Evolutionary conservation across 2,329 filamentous ascomycete species (phyloP).

Genomic region (Geoglossum cookeanum): DNA sequence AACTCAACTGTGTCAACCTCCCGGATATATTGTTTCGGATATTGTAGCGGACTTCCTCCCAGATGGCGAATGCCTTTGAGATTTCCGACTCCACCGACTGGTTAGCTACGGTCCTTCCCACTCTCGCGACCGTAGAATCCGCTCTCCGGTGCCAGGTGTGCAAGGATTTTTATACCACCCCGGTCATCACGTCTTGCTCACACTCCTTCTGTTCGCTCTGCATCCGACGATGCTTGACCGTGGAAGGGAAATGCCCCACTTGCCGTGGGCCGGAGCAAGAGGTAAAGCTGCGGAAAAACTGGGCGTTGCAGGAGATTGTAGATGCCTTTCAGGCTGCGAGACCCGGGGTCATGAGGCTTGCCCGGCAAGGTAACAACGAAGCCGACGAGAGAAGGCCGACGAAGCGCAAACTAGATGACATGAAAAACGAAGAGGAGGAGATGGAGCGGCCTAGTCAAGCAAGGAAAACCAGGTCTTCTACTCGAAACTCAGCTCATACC

Average conservation of each 20-base stretch:
- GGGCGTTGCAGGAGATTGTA: constrained; percentile 68
- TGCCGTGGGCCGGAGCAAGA: constrained; percentile 69
- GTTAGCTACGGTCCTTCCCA: constrained; percentile 48
- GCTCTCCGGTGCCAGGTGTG: constrained; percentile 89
- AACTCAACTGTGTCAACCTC: neutral
- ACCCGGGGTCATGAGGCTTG: constrained; percentile 42
- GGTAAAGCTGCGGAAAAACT: constrained; percentile 67
- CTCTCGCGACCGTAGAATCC: constrained; percentile 55
- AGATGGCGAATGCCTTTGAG: constrained; percentile 16
- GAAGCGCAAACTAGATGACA: constrained; percentile 33
- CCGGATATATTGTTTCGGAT: neutral
- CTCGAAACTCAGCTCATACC: constrained; percentile 7
- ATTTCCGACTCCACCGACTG: constrained; percentile 71
- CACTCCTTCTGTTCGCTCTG: constrained; percentile 96
- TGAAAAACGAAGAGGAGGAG: constrained; percentile 17
- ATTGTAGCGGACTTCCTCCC: neutral
- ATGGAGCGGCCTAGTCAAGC: constrained; percentile 18
- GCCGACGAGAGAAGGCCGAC: constrained; percentile 12
- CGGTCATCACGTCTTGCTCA: constrained; percentile 84
- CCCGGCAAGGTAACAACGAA: constrained; percentile 26
- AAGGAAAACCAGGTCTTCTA: constrained; percentile 20
- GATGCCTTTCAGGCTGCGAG: constrained; percentile 55
- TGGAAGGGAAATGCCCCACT: constrained; percentile 71
- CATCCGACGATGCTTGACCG: constrained; percentile 67
- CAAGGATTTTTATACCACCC: constrained; percentile 91